Percentiles rank a stretch among this genome's conserved stretches.
Evolutionary conservation across 2,329 filamentous ascomycete species (phyloP).

Genomic region (Ceratocystis diversiconidia): DNA sequence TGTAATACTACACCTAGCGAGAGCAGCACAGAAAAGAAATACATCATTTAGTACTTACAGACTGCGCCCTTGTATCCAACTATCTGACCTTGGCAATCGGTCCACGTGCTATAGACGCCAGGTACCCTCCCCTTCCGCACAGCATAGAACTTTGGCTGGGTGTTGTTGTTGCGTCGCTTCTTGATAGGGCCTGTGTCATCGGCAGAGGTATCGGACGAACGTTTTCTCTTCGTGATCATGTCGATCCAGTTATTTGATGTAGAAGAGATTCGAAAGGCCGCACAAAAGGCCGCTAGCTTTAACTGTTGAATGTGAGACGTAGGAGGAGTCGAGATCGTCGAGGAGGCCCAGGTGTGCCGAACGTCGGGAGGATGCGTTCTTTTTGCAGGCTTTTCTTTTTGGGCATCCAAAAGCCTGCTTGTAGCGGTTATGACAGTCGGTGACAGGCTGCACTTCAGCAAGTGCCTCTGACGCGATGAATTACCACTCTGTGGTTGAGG

Average conservation of each 20-base stretch:
- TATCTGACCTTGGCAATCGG: conserved; percentile 47
- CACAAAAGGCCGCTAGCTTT: not conserved
- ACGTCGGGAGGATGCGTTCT: not conserved
- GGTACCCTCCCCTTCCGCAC: conserved; percentile 42
- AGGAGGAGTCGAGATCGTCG: not conserved
- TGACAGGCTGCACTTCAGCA: not conserved
- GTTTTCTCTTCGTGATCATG: not conserved
- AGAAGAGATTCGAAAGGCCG: not conserved
- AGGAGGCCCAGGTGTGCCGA: not conserved
- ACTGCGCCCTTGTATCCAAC: conserved; percentile 48
- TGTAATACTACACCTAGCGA: conserved; percentile 25
- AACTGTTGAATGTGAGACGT: not conserved
- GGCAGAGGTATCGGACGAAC: not conserved
- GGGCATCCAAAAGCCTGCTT: not conserved
- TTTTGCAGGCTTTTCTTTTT: not conserved
- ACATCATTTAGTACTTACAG: conserved; percentile 38
- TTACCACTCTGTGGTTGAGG: not conserved
- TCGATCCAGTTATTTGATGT: not conserved
- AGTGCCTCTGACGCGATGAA: not conserved
- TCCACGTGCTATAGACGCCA: conserved; percentile 48
- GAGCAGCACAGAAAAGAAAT: not conserved
- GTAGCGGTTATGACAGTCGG: not conserved
- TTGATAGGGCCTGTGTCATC: conserved; percentile 17
- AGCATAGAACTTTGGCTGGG: conserved; percentile 45
- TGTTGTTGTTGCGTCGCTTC: conserved; percentile 38